These are phyloP conservation scores for Hyaloscypha finlandica DNA, from an alignment of 495 filamentous ascomycete species.

Conservation along the genomic window DNA sequence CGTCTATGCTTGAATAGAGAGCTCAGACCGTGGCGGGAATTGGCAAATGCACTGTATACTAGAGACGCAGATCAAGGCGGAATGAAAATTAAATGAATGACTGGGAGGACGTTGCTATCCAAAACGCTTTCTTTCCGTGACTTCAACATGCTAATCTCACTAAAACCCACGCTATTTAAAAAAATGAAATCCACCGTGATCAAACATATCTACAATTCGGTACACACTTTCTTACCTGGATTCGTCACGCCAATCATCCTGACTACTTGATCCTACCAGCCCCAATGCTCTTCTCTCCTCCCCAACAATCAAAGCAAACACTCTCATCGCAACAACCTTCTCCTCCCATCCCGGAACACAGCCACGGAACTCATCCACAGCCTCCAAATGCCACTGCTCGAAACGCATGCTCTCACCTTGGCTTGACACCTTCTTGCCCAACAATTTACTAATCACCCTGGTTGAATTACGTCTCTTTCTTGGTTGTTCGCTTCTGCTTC, in stretches of 20 bases:
- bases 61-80: slow-evolving; percentile 21
- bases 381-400: slow-evolving; percentile 54
- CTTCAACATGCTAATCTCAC: not conserved
- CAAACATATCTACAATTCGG: not conserved
- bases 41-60: slow-evolving; percentile 25
- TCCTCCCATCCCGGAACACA: slow-evolving; percentile 49
- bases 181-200: slow-evolving; percentile 5
- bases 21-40: slow-evolving; percentile 11
- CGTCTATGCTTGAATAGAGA: slow-evolving; percentile 82
- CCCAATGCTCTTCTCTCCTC: slow-evolving; percentile 38
- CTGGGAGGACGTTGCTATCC: not conserved
- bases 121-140: not conserved
- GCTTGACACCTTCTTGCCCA: slow-evolving; percentile 26
- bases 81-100: slow-evolving; percentile 16
- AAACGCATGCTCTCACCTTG: slow-evolving; percentile 36
- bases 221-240: slow-evolving; percentile 16
- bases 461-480: slow-evolving; percentile 26
- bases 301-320: slow-evolving; percentile 51
- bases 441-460: slow-evolving; percentile 29
- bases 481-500: not conserved
- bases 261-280: slow-evolving; percentile 17
- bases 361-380: slow-evolving; percentile 43
- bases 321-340: slow-evolving; percentile 43
- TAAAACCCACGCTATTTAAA: not conserved
- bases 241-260: slow-evolving; percentile 8